A percentile compares a stretch with the other conserved stretches of the same genome.
Evolutionary conservation across 805 yeast species (phyloP).

Genomic region (Kluyveromyces wickerhamii): DNA sequence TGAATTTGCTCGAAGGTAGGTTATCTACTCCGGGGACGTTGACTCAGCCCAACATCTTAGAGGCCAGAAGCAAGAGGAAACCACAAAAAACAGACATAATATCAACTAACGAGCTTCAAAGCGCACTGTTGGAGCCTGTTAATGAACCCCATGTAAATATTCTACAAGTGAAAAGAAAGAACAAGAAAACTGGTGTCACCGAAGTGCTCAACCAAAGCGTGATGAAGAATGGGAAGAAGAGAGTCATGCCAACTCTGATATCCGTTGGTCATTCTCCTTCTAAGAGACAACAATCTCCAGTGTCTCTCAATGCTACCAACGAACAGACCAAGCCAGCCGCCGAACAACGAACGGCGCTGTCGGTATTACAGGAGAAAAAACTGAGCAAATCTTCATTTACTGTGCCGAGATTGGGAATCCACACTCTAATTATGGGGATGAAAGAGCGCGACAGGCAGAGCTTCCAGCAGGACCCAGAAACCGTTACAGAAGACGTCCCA

Average conservation of each 20-base stretch:
- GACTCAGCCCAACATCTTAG: slow-evolving; percentile 8
- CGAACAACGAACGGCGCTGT: neutral
- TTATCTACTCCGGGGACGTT: slow-evolving; percentile 8
- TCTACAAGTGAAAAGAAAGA: slow-evolving; percentile 25
- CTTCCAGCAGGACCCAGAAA: slow-evolving; percentile 6
- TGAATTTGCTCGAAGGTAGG: slow-evolving; percentile 4
- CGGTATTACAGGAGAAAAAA: slow-evolving; percentile 14
- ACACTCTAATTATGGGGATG: slow-evolving; percentile 54
- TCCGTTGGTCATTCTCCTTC: slow-evolving; percentile 35
- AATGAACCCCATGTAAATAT: slow-evolving; percentile 14
- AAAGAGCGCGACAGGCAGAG: slow-evolving; percentile 33
- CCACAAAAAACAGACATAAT: neutral
- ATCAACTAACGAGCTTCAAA: neutral
- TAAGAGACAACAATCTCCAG: slow-evolving; percentile 8
- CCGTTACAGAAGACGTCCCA: slow-evolving; percentile 13
- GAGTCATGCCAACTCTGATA: slow-evolving; percentile 64
- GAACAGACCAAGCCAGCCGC: neutral
- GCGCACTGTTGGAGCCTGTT: neutral
- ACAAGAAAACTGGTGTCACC: slow-evolving; percentile 8
- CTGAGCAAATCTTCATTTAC: slow-evolving; percentile 40
- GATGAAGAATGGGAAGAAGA: slow-evolving; percentile 66
- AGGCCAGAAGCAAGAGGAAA: slow-evolving; percentile 2
- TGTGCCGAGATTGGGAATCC: slow-evolving; percentile 58
- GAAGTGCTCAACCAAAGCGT: slow-evolving; percentile 40
- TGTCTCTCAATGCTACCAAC: neutral